Base-by-base conservation (phyloP, 345 rosid species). In the Salix exigua region DNA sequence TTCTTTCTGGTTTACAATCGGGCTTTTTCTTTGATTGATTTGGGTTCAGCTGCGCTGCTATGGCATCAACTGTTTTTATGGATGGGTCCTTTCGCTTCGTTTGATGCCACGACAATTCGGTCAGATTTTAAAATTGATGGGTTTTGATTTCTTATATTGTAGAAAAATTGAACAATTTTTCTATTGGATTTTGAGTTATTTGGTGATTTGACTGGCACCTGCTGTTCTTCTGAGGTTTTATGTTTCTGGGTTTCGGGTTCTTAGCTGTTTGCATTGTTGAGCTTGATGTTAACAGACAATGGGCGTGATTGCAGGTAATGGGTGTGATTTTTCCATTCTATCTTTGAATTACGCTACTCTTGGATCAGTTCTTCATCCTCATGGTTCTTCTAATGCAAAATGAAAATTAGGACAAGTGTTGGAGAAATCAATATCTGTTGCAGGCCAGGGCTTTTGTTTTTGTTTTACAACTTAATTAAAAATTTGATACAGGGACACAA, bases 161-260 rank as follows among this genome's bases (percentile, higher is more conserved):
- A 33, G 46, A 30, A 6, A 18, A 26, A 21, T 28, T 62, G 42
- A 28, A 25, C 38, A 68, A 18, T 25, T 53, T 40, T 40, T 1
- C 72, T 42, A 53, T 51, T 16, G 40, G 38, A 26, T 31, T 46
- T 37, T 65, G 11, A 28, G 19, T 26, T 60, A 31, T 21, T 23
- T 70, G 46, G 3, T 61, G 44, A n/a, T 67, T 42, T 63, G 19
- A 25, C 19, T 73, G 42, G 10, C 61, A 62, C 68, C 62, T 23
- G 30, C 21, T 23, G 46, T 5, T 44, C 2, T 71, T 19, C 9
- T 19, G 50, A 48, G 30, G 46, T 46, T 35, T 40, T 60, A 8
- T 76, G 58, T 79, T 76, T 3, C 1, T 79, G 73, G 28, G 53
- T 78, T 73, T 44, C 74, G 31, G 72, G 42, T 40, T 55, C 61